These are phyloP conservation scores for Arxiozyma bovina DNA, from an alignment of 1,139 yeast species.

Conservation along the genomic window DNA sequence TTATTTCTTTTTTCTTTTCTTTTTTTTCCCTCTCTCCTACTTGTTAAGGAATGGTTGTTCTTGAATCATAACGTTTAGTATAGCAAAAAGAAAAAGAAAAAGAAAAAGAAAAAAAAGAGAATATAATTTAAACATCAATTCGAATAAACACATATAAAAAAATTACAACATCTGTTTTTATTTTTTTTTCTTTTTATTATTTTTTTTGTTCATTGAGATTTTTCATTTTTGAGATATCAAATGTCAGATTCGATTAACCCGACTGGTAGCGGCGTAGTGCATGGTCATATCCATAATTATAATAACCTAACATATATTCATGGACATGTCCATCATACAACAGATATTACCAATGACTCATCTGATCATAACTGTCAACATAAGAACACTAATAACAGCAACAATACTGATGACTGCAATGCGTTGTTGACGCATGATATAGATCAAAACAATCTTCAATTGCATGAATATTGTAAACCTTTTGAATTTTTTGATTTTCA, in stretches of 20 bases:
- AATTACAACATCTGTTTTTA: too few species aligned
- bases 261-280: constrained; percentile 32
- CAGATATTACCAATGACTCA: not conserved
- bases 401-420: constrained; percentile 5
- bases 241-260: constrained; percentile 18
- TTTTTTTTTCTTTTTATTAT: too few species aligned
- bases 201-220: not conserved
- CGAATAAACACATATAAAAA: too few species aligned
- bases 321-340: constrained; percentile 50
- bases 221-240: not conserved
- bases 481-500: constrained; percentile 36
- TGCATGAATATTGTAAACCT: constrained; percentile 31
- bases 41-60: too few species aligned
- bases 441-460: not conserved
- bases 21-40: too few species aligned
- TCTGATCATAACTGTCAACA: not conserved
- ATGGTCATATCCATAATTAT: constrained; percentile 62
- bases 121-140: too few species aligned
- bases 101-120: too few species aligned
- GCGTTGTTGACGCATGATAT: not conserved
- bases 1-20: too few species aligned
- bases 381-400: not conserved
- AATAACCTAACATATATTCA: constrained; percentile 58
- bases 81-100: too few species aligned
- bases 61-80: too few species aligned